Conservation (phyloP, 257 asterid genomes). For the Gardenia jasminoides region DNA sequence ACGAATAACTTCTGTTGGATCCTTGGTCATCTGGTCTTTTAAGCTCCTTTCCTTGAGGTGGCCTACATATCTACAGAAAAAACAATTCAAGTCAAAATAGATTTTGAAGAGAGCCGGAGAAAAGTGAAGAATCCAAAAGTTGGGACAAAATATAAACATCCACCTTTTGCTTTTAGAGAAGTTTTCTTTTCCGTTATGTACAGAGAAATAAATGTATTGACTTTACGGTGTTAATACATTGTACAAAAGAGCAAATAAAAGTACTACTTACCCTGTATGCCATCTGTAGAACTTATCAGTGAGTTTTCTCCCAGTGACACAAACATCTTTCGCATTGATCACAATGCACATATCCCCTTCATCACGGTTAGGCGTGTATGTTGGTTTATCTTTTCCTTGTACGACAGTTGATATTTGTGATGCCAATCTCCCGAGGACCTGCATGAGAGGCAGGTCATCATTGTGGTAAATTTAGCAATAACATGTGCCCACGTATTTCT, state of each 20-base stretch:
- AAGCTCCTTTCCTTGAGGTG: constrained; percentile 92
- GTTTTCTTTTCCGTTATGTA: neutral
- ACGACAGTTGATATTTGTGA: constrained; percentile 84
- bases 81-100: constrained; percentile 2
- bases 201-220: neutral
- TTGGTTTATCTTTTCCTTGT: constrained; percentile 98
- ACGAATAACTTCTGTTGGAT: constrained; percentile 96
- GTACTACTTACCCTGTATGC: constrained; percentile 80
- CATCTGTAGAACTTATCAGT: constrained; percentile 86
- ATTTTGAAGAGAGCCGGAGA: neutral
- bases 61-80: constrained; percentile 66
- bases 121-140: neutral
- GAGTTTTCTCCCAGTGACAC: constrained; percentile 92
- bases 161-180: neutral
- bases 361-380: constrained; percentile 66
- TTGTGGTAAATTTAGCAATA: neutral
- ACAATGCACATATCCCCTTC: constrained; percentile 92
- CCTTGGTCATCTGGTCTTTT: constrained; percentile 97
- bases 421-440: constrained; percentile 94
- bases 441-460: constrained; percentile 11
- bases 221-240: constrained; percentile 4
- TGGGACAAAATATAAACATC: neutral
- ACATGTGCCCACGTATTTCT: too few relatives aligned
- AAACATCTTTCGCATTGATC: constrained; percentile 80
- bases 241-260: constrained; percentile 2